These are phyloP conservation scores for Multifurca ochricompacta DNA, from an alignment of 768 basidiomycete genomes.

Conservation along the genomic window DNA sequence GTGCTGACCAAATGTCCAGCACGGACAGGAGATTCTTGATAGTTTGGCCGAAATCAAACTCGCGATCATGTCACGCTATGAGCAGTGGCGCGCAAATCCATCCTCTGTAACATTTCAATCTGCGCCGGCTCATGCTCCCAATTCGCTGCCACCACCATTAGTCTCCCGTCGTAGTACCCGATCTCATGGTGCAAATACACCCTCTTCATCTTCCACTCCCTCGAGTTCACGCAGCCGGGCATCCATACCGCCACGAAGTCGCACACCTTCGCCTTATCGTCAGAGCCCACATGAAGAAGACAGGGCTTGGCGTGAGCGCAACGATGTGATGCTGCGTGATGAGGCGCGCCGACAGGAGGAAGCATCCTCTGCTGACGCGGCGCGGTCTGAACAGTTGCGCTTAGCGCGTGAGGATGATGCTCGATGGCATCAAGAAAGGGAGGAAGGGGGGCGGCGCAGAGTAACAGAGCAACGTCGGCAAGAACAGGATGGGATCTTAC, in stretches of 20 bases:
- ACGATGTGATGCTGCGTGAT: conserved; percentile 24
- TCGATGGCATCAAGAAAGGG: conserved; percentile 16
- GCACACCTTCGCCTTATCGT: conserved; percentile 17
- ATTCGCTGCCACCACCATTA: background rate
- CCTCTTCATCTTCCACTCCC: conserved; percentile 18
- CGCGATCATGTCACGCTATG: conserved; percentile 52
- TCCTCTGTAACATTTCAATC: conserved; percentile 15
- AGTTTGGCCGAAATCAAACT: conserved; percentile 59
- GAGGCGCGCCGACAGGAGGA: conserved; percentile 13
- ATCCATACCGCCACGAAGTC: conserved; percentile 11
- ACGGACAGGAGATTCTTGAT: conserved; percentile 68
- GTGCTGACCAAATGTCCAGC: conserved; percentile 35
- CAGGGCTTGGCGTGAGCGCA: conserved; percentile 33
- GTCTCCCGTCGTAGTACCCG: background rate
- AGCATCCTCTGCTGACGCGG: background rate
- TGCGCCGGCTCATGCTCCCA: background rate
- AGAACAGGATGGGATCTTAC: conserved; percentile 50
- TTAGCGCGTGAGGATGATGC: conserved; percentile 22
- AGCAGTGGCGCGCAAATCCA: conserved; percentile 41
- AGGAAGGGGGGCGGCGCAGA: conserved; percentile 31
- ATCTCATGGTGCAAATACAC: conserved; percentile 3
- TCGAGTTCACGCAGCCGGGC: conserved; percentile 18
- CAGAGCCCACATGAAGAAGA: conserved; percentile 30
- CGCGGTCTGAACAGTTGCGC: background rate
- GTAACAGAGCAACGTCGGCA: conserved; percentile 36